Evolutionary conservation across 768 basidiomycete species (phyloP), one percentile per base, ranked within the genome.

Genomic region (Trametes cubensis): DNA sequence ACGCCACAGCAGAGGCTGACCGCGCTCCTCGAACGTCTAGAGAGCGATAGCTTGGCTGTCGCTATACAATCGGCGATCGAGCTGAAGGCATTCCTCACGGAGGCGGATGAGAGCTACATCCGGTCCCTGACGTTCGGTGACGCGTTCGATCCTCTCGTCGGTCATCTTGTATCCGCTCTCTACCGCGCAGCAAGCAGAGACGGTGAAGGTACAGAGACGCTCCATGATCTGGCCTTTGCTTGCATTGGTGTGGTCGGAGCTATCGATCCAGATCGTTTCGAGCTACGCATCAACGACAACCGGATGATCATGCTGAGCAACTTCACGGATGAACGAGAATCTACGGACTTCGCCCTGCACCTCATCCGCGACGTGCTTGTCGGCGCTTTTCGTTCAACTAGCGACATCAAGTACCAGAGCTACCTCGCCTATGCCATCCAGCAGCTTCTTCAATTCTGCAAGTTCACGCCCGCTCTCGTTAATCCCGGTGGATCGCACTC

Each of bases 241-340:
- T 97, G 93, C 71, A 85, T 98, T 58, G 94, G 95, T 1, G 83
- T 92, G 21, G 76, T 98, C 14, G 97, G 97, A 6, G 97, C 97
- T 2, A 82, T 95, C 18, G 97, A 99, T 74, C 96, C 96, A 0
- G 96, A 98, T 77, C 83, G 97, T 51, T 90, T 90, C 69, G 89
- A 92, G 64, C 79, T 93, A 20, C 76, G 78, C 1, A 72, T 80
- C 30, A 76, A 74, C 40, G 87, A 89, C 63, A 74, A 83, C 2
- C 81, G 82, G 46, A 88, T 91, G 76, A 82, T 94, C 48, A 81
- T 98, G 50, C 78, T 86, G 62, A 84, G 81, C 69, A 95, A 98
- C 71, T 97, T 94, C 71, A 78, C 78, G 0, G 89, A 95, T 66
- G 86, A 89, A 51, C 78, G 78, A 15, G 95, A 98, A 73, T 83